These are phyloP conservation scores for Piromyces finnis DNA, from an alignment of 192 early-diverging fungal species.

Conservation along the genomic window DNA sequence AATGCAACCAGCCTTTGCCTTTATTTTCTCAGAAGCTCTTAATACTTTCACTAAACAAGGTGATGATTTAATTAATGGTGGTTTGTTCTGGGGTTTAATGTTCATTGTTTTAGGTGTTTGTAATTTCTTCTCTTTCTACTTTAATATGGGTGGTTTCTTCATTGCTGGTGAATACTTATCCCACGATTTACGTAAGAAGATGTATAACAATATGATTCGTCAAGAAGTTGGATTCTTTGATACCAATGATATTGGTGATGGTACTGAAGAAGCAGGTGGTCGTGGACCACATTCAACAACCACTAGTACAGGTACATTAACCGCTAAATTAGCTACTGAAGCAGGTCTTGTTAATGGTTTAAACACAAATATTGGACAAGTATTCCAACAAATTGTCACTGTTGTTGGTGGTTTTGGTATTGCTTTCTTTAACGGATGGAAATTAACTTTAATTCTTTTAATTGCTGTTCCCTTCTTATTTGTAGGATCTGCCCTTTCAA, in stretches of 20 bases:
- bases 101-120: background rate
- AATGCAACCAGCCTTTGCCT: background rate
- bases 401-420: background rate
- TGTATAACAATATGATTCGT: background rate
- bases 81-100: background rate
- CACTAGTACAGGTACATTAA: background rate
- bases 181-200: background rate
- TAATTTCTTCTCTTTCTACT: background rate
- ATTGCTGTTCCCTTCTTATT: background rate
- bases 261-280: background rate
- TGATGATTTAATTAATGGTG: background rate
- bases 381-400: background rate
- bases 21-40: background rate
- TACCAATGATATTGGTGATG: background rate
- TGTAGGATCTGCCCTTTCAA: background rate
- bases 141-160: background rate
- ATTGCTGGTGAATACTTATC: background rate
- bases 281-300: background rate
- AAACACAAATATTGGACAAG: background rate
- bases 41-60: background rate
- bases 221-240: background rate
- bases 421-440: background rate
- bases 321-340: slow-evolving; percentile 2
- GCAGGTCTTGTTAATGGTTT: slow-evolving; percentile 1
- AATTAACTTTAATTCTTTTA: background rate